Conservation (phyloP, 1,284 basidiomycete genomes). For the Cryptococcus maquisensis region DNA sequence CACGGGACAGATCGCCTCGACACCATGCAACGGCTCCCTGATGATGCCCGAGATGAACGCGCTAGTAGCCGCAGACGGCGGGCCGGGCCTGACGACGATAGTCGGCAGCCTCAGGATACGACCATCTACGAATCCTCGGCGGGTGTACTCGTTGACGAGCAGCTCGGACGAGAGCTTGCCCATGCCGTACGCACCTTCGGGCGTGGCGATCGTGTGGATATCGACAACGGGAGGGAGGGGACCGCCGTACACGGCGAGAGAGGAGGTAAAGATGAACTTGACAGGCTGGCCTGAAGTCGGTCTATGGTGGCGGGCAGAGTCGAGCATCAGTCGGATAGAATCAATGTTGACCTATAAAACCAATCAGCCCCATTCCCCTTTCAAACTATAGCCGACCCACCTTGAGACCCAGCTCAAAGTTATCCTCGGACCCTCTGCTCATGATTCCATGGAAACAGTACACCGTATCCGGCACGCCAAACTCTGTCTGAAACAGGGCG, state of each 20-base stretch:
- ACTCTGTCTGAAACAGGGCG: constrained; percentile 45
- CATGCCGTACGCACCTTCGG: constrained; percentile 60
- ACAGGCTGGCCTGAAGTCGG: constrained; percentile 34
- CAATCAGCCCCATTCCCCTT: neutral
- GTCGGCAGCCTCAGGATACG: constrained; percentile 62
- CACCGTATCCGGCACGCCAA: constrained; percentile 39
- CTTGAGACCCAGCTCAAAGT: constrained; percentile 60
- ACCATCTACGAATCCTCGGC: constrained; percentile 60
- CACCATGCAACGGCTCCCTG: constrained; percentile 59
- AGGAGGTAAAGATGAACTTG: constrained; percentile 62
- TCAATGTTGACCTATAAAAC: constrained; percentile 56
- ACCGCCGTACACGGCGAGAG: constrained; percentile 63
- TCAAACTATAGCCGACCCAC: constrained; percentile 16
- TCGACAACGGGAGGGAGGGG: constrained; percentile 56
- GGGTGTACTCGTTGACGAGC: constrained; percentile 60
- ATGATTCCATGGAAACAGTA: constrained; percentile 64
- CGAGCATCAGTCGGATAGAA: constrained; percentile 56
- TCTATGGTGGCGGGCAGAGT: constrained; percentile 50
- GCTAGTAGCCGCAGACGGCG: constrained; percentile 58
- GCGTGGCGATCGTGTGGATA: constrained; percentile 56
- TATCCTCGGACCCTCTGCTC: constrained; percentile 59
- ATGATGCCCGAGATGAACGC: constrained; percentile 62
- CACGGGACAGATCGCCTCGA: constrained; percentile 57
- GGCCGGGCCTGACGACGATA: constrained; percentile 58
- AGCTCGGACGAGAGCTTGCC: constrained; percentile 60